Evolutionary conservation across 2,329 filamentous ascomycete species (phyloP).

Genomic region (Fusarium sp.): DNA sequence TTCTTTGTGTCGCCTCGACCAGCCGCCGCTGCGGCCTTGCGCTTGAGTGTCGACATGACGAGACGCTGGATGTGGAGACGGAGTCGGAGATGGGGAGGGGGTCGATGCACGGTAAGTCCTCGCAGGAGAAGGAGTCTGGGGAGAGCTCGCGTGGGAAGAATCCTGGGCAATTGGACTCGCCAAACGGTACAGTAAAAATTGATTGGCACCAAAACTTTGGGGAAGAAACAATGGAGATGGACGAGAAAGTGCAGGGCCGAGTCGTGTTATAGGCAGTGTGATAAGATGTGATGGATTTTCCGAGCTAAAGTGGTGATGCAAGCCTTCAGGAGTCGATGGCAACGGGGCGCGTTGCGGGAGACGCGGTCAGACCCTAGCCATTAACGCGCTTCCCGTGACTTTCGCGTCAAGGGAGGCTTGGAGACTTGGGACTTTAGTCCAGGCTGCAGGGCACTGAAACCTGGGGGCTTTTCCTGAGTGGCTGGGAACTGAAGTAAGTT

Average conservation of each 20-base stretch:
- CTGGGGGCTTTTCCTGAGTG: conserved; percentile 27
- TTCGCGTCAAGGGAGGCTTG: conserved; percentile 32
- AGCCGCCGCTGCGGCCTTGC: conserved; percentile 68
- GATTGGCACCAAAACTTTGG: not conserved
- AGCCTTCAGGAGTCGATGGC: conserved; percentile 22
- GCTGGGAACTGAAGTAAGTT: conserved; percentile 30
- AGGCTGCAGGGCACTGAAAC: conserved; percentile 13
- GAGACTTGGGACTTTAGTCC: conserved; percentile 18
- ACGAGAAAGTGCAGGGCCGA: not conserved
- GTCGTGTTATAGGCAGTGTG: not conserved
- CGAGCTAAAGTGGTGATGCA: conserved; percentile 31
- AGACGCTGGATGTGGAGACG: conserved; percentile 36
- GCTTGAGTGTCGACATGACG: conserved; percentile 71
- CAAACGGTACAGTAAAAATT: not conserved
- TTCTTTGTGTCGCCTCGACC: conserved; percentile 72
- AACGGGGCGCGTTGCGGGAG: conserved; percentile 31
- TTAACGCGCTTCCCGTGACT: conserved; percentile 41
- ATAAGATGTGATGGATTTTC: conserved; percentile 21
- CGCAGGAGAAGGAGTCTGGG: conserved; percentile 26
- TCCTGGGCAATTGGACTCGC: conserved; percentile 22
- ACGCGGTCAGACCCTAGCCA: conserved; percentile 35
- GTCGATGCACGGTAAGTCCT: conserved; percentile 35
- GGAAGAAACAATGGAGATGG: not conserved
- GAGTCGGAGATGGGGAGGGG: conserved; percentile 26
- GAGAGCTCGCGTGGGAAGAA: conserved; percentile 22